Conservation (phyloP, 768 basidiomycete species). For the Pisolithus orientalis region DNA sequence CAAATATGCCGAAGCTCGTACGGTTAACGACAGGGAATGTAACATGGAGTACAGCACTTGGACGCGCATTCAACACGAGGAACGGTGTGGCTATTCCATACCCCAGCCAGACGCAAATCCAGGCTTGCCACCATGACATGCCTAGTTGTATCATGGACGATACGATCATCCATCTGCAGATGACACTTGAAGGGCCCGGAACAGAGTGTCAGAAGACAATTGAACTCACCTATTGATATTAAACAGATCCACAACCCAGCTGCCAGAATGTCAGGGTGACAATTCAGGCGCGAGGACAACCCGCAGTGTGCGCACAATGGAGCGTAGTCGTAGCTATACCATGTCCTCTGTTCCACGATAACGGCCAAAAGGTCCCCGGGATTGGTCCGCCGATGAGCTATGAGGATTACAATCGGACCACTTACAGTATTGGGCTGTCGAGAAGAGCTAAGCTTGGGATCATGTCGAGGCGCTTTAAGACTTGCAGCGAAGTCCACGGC, state of each 20-base stretch:
- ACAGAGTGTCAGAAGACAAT: neutral
- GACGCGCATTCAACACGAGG: conserved; percentile 70
- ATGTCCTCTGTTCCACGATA: conserved; percentile 53
- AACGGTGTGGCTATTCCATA: conserved; percentile 60
- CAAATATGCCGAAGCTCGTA: conserved; percentile 75
- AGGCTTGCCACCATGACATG: conserved; percentile 80
- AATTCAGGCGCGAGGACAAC: neutral
- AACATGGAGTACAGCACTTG: conserved; percentile 71
- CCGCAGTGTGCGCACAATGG: conserved; percentile 42
- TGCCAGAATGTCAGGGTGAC: conserved; percentile 19
- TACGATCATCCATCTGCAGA: conserved; percentile 66
- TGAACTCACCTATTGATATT: conserved; percentile 64
- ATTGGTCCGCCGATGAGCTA: conserved; percentile 6
- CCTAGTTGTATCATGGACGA: conserved; percentile 70
- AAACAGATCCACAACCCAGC: conserved; percentile 79
- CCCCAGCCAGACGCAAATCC: conserved; percentile 72
- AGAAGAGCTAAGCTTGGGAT: conserved; percentile 44
- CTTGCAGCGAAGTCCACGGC: conserved; percentile 21
- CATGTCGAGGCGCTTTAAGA: conserved; percentile 40
- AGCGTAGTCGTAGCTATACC: conserved; percentile 61
- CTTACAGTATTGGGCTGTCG: conserved; percentile 56
- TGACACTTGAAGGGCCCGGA: conserved; percentile 3
- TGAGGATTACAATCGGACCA: conserved; percentile 5
- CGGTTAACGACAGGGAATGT: conserved; percentile 72
- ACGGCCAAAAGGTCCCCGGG: conserved; percentile 66